Evolutionary conservation across 2,329 filamentous ascomycete genomes (phyloP), one percentile per base, ranked within the genome.

Genomic region (Trichophyton equinum): DNA sequence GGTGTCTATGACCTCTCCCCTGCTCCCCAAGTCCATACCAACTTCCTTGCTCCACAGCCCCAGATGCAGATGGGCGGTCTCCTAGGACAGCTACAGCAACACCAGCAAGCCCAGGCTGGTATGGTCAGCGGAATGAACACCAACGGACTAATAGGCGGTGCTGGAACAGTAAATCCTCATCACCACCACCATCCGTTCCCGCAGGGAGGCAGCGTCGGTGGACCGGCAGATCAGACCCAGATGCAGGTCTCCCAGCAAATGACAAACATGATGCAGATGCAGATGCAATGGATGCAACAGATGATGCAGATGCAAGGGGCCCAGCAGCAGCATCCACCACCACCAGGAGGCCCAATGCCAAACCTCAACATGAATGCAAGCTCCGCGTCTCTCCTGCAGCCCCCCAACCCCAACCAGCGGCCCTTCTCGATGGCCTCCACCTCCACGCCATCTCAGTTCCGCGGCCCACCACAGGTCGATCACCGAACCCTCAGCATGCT

Each of bases 241-340:
- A 80, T 91, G 47, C 85, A 91, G 66, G 87, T 94, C 80, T 86
- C 83, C 5, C 86, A 90, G 69, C 87, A 91, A 69, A 91, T 92
- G 88, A 82, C 83, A 61, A 86, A 89, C 68, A 91, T 92, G 75
- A 91, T 92, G 87, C 87, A 91, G 70, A 90, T 94, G 86, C 90
- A 95, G 72, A 91, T 95, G 87, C 88, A 95, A 71, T 91, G 91
- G 75, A 92, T 95, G 87, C 87, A 91, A 68, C 75, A 78, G 65
- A 79, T 79, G 76, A 76, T 78, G 69, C 72, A 75, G 46, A 87
- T 90, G 83, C 88, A 89, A 81, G 79, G 72, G 25, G 68, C 71
- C 61, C 73, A 73, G 49, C 66, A 18, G 18, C 46, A 7, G 27
- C 27, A 7, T 6, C 27, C 27, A 7, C 27, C 25, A 27, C 25